These are phyloP conservation scores for Saposhnikovia divaricata DNA, from an alignment of 129 eudicot species.

Conservation along the genomic window DNA sequence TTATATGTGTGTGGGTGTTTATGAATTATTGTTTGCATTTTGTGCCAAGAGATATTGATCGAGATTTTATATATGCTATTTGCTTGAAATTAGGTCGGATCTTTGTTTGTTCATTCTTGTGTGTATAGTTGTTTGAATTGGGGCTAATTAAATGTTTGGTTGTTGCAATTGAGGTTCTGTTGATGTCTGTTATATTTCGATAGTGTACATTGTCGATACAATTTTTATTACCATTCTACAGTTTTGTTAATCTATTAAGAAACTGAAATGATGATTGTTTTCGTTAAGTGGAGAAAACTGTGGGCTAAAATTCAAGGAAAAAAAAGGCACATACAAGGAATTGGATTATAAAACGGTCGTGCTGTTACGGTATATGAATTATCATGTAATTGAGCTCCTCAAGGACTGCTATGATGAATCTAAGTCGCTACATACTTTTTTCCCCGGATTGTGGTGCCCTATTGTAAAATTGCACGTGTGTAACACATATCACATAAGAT, in stretches of 20 bases:
- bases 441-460: neutral
- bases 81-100: neutral
- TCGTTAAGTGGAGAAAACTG: too few relatives aligned
- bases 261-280: neutral
- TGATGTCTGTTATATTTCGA: neutral
- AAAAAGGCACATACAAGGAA: neutral
- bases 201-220: neutral
- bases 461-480: neutral
- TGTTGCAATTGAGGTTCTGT: neutral
- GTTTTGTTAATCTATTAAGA: too few relatives aligned
- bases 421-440: neutral
- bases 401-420: neutral
- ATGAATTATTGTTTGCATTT: neutral
- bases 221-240: neutral
- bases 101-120: neutral
- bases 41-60: too few relatives aligned
- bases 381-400: neutral
- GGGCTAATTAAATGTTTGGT: neutral
- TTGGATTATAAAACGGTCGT: neutral
- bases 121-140: neutral
- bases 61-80: neutral
- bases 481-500: neutral
- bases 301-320: neutral
- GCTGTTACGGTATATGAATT: neutral
- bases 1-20: neutral